Evolutionary conservation across 176 grass and related monocot genomes (phyloP).

Genomic region (Oryza australiensis): DNA sequence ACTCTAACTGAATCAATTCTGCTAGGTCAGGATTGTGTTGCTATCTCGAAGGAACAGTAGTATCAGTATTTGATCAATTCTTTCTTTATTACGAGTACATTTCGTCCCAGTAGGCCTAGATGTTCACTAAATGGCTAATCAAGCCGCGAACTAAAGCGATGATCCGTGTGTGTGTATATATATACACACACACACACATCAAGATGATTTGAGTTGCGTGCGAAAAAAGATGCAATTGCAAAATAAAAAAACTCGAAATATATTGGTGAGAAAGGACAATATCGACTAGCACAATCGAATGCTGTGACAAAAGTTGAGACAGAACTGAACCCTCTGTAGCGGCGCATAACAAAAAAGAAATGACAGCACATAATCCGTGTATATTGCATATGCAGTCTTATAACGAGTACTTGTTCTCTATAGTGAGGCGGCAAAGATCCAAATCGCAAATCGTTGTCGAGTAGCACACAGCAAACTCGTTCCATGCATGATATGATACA

Average conservation of each 20-base stretch:
- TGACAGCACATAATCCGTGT: constrained; percentile 25
- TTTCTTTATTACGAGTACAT: background rate
- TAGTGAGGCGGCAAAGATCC: constrained; percentile 16
- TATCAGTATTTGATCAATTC: background rate
- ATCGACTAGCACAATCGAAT: background rate
- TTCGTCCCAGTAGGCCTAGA: background rate
- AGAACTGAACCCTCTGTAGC: constrained; percentile 24
- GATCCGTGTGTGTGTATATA: too few relatives aligned
- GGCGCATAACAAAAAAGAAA: constrained; percentile 55
- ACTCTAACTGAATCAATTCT: constrained; percentile 21
- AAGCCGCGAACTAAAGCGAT: background rate
- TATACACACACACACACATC: too few relatives aligned
- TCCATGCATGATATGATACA: constrained; percentile 30
- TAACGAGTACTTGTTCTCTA: constrained; percentile 21
- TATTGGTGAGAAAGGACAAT: background rate
- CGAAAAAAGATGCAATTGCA: background rate
- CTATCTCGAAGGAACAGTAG: background rate
- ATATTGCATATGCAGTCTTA: constrained; percentile 5
- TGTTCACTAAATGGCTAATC: background rate
- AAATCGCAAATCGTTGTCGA: constrained; percentile 20
- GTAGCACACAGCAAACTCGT: constrained; percentile 38
- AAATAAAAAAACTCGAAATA: background rate
- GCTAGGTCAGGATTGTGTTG: constrained; percentile 31
- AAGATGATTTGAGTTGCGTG: background rate
- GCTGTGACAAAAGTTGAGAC: background rate